These are phyloP conservation scores for Dicorynia guianensis DNA, from an alignment of 306 rosid genomes.

Conservation along the genomic window DNA sequence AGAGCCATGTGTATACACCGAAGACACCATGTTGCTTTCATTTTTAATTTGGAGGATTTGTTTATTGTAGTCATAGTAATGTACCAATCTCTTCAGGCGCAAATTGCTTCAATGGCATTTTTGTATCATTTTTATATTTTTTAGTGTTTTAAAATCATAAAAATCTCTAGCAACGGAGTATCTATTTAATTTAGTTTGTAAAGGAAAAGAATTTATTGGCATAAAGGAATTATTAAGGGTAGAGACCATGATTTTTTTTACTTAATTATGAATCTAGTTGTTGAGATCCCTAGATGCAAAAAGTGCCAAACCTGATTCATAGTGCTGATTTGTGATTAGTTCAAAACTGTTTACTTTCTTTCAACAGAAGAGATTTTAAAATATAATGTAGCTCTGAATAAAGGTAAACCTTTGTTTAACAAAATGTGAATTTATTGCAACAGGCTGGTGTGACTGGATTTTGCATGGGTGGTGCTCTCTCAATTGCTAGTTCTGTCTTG, in stretches of 20 bases:
- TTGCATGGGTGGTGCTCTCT: constrained; percentile 99
- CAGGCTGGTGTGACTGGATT: constrained; percentile 97
- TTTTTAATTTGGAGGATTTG: constrained; percentile 17
- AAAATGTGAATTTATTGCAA: constrained; percentile 28
- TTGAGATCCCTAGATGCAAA: constrained; percentile 1
- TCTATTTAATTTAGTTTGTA: neutral
- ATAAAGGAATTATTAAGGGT: neutral
- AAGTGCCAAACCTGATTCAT: constrained; percentile 1
- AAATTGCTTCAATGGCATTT: constrained; percentile 4
- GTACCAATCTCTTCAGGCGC: neutral
- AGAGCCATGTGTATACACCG: no score
- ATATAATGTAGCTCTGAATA: neutral
- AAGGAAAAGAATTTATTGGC: neutral
- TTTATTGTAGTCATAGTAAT: neutral
- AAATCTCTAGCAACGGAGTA: neutral
- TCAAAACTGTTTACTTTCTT: neutral
- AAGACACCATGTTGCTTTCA: constrained; percentile 4
- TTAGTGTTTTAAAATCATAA: neutral
- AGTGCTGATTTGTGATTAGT: neutral
- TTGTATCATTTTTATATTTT: neutral
- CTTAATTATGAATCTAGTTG: constrained; percentile 1
- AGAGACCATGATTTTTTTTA: neutral
- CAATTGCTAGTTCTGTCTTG: constrained; percentile 96
- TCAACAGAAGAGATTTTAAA: neutral
- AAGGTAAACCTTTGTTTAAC: neutral